Conservation (phyloP, 768 basidiomycete species). For the Hygrocybe coccinea region DNA sequence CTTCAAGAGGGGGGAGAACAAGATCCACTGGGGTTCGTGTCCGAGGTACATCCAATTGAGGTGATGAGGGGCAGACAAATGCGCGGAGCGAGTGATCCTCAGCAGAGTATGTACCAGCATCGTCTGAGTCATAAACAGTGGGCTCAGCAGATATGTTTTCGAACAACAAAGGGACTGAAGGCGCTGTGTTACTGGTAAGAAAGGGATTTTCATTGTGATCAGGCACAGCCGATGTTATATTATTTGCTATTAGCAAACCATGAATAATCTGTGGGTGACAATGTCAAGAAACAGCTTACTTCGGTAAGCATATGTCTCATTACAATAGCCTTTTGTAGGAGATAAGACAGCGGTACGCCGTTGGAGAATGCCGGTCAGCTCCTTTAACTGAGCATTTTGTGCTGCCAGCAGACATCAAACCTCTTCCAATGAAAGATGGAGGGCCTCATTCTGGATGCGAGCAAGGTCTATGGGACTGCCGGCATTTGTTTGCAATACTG, state of each 20-base stretch:
- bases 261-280: neutral
- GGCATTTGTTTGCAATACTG: slow-evolving; percentile 14
- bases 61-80: too few relatives aligned
- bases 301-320: neutral
- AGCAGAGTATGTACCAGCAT: too few relatives aligned
- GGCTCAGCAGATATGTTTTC: too few relatives aligned
- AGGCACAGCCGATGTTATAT: too few relatives aligned
- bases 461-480: slow-evolving; percentile 18
- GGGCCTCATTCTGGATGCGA: slow-evolving; percentile 18
- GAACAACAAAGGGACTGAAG: too few relatives aligned
- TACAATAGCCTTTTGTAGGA: neutral
- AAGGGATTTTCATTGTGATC: too few relatives aligned
- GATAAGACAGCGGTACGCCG: neutral
- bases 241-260: neutral
- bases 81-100: too few relatives aligned
- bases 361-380: neutral
- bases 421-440: slow-evolving; percentile 18
- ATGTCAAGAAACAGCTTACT: neutral
- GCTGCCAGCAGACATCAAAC: slow-evolving; percentile 2
- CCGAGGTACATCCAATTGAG: too few relatives aligned
- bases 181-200: too few relatives aligned
- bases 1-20: too few relatives aligned
- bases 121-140: too few relatives aligned
- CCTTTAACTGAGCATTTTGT: neutral
- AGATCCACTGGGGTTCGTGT: too few relatives aligned